phyloP scores from a whole-genome alignment of 148 eudicot species.

The Euryodendron excelsum region DNA sequence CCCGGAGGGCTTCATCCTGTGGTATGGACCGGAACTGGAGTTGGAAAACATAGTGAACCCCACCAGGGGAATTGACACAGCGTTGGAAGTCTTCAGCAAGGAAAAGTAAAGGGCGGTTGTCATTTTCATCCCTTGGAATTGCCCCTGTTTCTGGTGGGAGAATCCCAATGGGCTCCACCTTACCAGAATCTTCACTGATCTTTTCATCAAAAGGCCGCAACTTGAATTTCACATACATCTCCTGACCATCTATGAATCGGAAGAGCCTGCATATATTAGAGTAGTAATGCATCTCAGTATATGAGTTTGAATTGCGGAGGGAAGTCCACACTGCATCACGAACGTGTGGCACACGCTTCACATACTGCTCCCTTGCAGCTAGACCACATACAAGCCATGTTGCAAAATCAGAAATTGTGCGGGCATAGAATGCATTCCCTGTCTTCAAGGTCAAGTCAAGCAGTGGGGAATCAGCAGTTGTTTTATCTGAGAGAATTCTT shows the following conservation, averaged over 20 bases:
- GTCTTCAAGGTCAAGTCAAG: constrained; percentile 51
- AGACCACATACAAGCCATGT: constrained; percentile 53
- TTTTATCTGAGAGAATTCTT: constrained; percentile 32
- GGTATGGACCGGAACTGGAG: constrained; percentile 36
- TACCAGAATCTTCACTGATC: constrained; percentile 37
- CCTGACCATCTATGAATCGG: constrained; percentile 45
- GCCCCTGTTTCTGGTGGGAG: constrained; percentile 62
- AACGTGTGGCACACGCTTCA: constrained; percentile 40
- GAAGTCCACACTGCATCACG: constrained; percentile 54
- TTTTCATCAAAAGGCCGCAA: constrained; percentile 37
- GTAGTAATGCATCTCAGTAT: constrained; percentile 40
- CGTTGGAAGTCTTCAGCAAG: constrained; percentile 45
- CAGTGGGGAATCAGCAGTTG: constrained; percentile 17
- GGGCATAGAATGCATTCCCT: constrained; percentile 51
- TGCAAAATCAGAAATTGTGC: constrained; percentile 47
- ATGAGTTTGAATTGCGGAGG: constrained; percentile 34
- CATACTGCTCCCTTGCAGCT: constrained; percentile 49
- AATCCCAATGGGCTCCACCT: constrained; percentile 38
- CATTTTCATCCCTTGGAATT: constrained; percentile 38
- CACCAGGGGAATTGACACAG: constrained; percentile 35
- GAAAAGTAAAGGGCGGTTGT: constrained; percentile 47
- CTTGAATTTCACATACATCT: constrained; percentile 53
- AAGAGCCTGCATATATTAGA: constrained; percentile 49
- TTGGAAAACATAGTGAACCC: constrained; percentile 43
- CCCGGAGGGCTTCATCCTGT: constrained; percentile 28